These are phyloP conservation scores for Candida tibetensis DNA, from an alignment of 805 yeast species.

Conservation along the genomic window DNA sequence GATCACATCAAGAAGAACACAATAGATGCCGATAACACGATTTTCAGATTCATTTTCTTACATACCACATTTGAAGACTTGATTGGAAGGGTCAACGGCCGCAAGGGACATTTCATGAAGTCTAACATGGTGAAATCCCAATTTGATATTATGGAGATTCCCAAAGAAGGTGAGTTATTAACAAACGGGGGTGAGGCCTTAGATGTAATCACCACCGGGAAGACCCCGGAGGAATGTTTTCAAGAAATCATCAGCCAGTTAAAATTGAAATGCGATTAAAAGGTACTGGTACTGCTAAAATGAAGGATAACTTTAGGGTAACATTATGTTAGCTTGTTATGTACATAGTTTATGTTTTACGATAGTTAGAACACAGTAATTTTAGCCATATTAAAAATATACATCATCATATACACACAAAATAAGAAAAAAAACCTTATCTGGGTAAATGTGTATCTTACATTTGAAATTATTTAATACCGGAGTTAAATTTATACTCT, in stretches of 20 bases:
- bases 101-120: slow-evolving; percentile 86
- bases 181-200: slow-evolving; percentile 36
- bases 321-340: too few relatives aligned
- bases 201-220: slow-evolving; percentile 33
- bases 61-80: slow-evolving; percentile 63
- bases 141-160: slow-evolving; percentile 70
- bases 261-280: too few relatives aligned
- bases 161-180: slow-evolving; percentile 41
- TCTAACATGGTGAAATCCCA: slow-evolving; percentile 80
- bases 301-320: too few relatives aligned
- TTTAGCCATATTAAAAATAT: too few relatives aligned
- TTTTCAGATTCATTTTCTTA: slow-evolving; percentile 63
- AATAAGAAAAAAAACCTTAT: too few relatives aligned
- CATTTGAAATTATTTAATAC: too few relatives aligned
- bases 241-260: slow-evolving; percentile 15
- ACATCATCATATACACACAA: too few relatives aligned
- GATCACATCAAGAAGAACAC: slow-evolving; percentile 49
- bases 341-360: too few relatives aligned
- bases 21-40: slow-evolving; percentile 20
- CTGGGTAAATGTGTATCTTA: too few relatives aligned
- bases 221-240: slow-evolving; percentile 26
- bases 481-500: too few relatives aligned
- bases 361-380: too few relatives aligned
- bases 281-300: too few relatives aligned
- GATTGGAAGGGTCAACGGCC: slow-evolving; percentile 53